Evolutionary conservation across 129 eudicot species (phyloP).

Genomic region (carrot (Daucus carota)): DNA sequence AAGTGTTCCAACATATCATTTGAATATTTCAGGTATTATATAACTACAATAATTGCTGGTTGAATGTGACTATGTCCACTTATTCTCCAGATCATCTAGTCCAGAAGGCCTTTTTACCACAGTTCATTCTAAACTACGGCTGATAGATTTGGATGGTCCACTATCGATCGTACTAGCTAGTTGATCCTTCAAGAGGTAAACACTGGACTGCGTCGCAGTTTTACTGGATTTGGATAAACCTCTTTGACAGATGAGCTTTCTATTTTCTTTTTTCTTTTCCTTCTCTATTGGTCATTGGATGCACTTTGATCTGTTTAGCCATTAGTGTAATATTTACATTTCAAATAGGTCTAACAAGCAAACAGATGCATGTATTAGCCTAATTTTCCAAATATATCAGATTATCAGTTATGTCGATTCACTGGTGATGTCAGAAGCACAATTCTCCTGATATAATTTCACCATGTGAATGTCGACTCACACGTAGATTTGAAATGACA

Average conservation of each 20-base stretch:
- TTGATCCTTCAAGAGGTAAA: neutral
- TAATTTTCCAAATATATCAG: neutral
- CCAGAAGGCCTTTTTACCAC: neutral
- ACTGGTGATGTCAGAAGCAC: neutral
- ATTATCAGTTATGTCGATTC: neutral
- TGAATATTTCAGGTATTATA: neutral
- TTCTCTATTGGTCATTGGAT: neutral
- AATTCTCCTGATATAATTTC: neutral
- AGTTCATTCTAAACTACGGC: neutral
- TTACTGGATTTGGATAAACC: neutral
- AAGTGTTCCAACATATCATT: neutral
- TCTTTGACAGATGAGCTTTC: neutral
- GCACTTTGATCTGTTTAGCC: neutral
- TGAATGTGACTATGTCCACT: conserved; percentile 14
- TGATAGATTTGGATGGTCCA: neutral
- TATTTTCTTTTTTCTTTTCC: neutral
- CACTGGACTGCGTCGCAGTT: neutral
- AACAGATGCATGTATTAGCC: neutral
- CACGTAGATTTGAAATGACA: neutral
- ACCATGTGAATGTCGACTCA: neutral
- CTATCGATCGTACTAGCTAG: neutral
- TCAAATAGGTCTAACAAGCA: neutral
- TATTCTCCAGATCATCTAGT: neutral
- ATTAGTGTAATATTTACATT: neutral
- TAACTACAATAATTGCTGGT: neutral